A percentile compares a stretch with the other conserved stretches of the same genome.
phyloP scores from a whole-genome alignment of 257 asterid genomes.

The Nicotiana otophora region DNA sequence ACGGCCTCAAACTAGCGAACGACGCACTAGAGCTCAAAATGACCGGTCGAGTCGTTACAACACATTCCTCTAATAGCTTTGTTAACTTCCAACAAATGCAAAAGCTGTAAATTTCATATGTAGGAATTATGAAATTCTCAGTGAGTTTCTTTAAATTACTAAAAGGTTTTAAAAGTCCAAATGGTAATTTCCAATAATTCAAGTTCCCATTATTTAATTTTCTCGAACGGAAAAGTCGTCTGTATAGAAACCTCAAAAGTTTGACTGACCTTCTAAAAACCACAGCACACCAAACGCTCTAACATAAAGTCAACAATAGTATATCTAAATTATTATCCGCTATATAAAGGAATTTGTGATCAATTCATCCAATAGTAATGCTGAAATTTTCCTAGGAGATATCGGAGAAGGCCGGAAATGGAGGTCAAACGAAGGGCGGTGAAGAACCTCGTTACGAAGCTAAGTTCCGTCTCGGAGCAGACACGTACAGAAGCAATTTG shows the following conservation, averaged over 20 bases:
- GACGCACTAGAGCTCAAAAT: no score
- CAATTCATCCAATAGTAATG: background rate
- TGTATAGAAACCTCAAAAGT: background rate
- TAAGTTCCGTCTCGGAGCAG: conserved; percentile 82
- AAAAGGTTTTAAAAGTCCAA: background rate
- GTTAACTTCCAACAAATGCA: no score
- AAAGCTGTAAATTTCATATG: no score
- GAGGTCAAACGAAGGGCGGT: conserved; percentile 65
- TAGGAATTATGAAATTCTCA: no score
- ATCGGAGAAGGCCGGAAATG: conserved; percentile 24
- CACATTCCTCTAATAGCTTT: no score
- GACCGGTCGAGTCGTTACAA: no score
- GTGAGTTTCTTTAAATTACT: no score
- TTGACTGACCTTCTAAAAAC: background rate
- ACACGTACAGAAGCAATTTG: conserved; percentile 70
- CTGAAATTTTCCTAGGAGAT: background rate
- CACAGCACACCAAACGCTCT: background rate
- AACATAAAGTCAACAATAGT: conserved; percentile 6
- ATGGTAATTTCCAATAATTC: background rate
- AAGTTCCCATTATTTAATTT: background rate
- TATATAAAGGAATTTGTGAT: background rate
- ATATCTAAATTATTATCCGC: background rate
- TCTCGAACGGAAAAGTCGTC: background rate
- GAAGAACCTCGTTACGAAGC: conserved; percentile 55
- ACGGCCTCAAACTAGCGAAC: no score